Conservation (phyloP, 2,329 filamentous ascomycete species). For the Stachybotrys chlorohalonatus region DNA sequence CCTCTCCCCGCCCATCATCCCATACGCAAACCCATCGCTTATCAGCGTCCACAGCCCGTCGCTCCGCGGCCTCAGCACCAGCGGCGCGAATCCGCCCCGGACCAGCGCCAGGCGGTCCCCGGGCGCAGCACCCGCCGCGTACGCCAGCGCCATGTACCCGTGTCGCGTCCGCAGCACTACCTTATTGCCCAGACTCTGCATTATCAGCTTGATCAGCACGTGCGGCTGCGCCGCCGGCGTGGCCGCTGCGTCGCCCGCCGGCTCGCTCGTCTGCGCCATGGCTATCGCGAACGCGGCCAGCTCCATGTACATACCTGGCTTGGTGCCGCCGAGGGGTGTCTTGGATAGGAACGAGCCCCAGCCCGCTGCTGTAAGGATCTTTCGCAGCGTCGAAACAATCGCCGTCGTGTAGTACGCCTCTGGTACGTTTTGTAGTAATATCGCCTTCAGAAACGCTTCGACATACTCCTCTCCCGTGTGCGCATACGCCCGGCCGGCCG, state of each 20-base stretch:
- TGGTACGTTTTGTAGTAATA: neutral
- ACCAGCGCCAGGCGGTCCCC: neutral
- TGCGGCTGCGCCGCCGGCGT: neutral
- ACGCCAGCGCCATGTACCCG: neutral
- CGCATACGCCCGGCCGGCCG: neutral
- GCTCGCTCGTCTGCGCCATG: neutral
- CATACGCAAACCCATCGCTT: neutral
- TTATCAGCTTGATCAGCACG: neutral
- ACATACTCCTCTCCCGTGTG: neutral
- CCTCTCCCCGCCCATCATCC: neutral
- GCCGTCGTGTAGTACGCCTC: neutral
- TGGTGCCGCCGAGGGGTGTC: neutral
- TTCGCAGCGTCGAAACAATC: neutral
- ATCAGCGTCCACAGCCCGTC: neutral
- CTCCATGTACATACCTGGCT: neutral
- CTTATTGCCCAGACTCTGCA: neutral
- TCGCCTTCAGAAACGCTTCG: neutral
- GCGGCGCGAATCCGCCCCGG: neutral
- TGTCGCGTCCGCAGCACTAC: neutral
- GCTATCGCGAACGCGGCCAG: neutral
- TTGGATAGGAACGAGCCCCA: neutral
- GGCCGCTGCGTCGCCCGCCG: too few relatives aligned
- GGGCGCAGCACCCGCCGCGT: neutral
- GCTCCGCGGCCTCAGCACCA: neutral
- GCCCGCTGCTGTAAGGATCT: neutral